phyloP scores from a whole-genome alignment of 257 asterid genomes.

The Fraxinus quadrangulata region DNA sequence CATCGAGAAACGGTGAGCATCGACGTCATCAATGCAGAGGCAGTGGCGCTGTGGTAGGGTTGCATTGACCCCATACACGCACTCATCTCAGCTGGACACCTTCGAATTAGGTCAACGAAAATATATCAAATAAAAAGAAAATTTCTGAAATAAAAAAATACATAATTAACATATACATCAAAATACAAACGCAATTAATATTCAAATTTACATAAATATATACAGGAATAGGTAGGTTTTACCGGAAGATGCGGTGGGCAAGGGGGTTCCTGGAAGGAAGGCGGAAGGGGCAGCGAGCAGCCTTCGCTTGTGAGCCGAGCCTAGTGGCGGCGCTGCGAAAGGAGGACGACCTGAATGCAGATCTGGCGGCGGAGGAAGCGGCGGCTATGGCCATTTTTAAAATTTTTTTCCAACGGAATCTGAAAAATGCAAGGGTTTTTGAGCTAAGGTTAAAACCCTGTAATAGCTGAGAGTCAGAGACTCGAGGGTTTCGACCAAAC shows the following conservation, averaged over 20 bases:
- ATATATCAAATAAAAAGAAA: background rate
- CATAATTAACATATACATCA: background rate
- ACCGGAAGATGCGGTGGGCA: conserved; percentile 31
- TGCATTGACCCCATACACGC: conserved; percentile 28
- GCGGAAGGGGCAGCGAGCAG: conserved; percentile 22
- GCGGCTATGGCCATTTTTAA: background rate
- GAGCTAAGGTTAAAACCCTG: background rate
- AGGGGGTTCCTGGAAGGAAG: conserved; percentile 24
- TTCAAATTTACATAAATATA: background rate
- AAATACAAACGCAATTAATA: conserved; percentile 1
- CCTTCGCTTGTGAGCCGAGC: conserved; percentile 18
- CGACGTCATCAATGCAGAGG: conserved; percentile 34
- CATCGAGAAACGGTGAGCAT: conserved; percentile 33
- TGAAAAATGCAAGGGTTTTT: background rate
- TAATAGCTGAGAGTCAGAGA: background rate
- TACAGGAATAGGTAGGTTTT: background rate
- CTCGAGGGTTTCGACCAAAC: background rate
- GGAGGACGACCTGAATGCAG: conserved; percentile 28
- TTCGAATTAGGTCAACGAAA: conserved; percentile 1
- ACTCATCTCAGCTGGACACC: conserved; percentile 36
- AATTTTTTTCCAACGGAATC: background rate
- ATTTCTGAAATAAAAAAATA: background rate
- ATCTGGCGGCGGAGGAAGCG: conserved; percentile 28
- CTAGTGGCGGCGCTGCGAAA: conserved; percentile 21
- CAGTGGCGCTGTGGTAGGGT: conserved; percentile 32